Percentiles rank a stretch among this genome's conserved stretches.
phyloP scores from a whole-genome alignment of 2,329 filamentous ascomycete genomes.

The Zalaria obscura region DNA sequence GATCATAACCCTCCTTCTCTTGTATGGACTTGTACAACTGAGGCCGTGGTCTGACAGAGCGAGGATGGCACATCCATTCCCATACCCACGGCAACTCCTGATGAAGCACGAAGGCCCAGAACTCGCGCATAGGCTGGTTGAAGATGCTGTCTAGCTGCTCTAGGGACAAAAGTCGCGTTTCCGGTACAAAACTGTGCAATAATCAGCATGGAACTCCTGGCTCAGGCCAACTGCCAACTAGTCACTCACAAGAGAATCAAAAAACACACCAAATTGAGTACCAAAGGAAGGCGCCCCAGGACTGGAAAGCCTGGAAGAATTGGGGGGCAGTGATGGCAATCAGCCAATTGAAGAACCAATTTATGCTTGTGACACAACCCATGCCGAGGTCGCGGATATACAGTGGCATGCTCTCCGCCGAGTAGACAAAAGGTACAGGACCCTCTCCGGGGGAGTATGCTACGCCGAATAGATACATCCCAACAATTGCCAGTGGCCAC shows the following conservation, averaged over 20 bases:
- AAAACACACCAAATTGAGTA: conserved; percentile 42
- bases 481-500: conserved; percentile 23
- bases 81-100: neutral
- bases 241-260: conserved; percentile 19
- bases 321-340: conserved; percentile 36
- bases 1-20: too few species aligned
- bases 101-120: neutral
- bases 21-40: neutral
- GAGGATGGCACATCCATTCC: neutral
- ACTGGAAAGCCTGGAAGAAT: conserved; percentile 29
- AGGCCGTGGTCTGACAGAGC: neutral
- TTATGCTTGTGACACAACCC: conserved; percentile 35
- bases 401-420: conserved; percentile 30
- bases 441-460: conserved; percentile 33
- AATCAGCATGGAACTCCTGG: too few species aligned
- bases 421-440: conserved; percentile 26
- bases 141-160: conserved; percentile 28
- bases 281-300: conserved; percentile 39
- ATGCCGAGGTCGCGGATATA: conserved; percentile 27
- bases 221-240: too few species aligned
- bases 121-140: neutral
- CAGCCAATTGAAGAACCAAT: conserved; percentile 27
- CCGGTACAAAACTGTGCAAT: conserved; percentile 22
- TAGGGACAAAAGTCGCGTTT: conserved; percentile 30
- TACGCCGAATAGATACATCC: conserved; percentile 35